Evolutionary conservation across 1,284 basidiomycete species (phyloP), one percentile per base, ranked within the genome.

Genomic region (Rhodotorula glutinis): DNA sequence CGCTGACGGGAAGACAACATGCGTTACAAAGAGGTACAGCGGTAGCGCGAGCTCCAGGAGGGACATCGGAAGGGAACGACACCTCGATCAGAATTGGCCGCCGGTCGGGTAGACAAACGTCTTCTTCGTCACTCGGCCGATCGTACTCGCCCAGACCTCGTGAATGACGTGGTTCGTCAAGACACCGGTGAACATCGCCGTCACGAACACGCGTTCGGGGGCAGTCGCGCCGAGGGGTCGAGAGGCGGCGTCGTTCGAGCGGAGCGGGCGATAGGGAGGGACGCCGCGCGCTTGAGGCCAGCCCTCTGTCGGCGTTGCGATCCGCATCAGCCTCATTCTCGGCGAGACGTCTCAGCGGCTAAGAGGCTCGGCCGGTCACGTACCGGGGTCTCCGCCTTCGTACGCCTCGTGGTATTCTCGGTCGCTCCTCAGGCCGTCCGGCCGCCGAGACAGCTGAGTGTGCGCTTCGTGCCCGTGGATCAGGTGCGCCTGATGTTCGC

Each of bases 171-270:
- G 51, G 29, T 59, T 58, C 23, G 21, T 23, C 11, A n/a, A 46
- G 17, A 64, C 57, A 52, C 62, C 62, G 21, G 57, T 46, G n/a
- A 64, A 41, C 62, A 64, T 64, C 23, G n/a, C 25, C 23, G 38
- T 29, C 41, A 64, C 56, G 52, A 64, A 64, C 5, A 47, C 43
- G 23, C 41, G 29, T n/a, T 64, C 51, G 14, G 33, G 49, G 11
- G 56, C 29, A 2, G 27, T 33, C 23, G 57, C 55, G 29, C 44
- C 62, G 38, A 49, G 58, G 4, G 62, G 55, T 19, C 62, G 51
- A 2, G 29, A 9, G 8, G 41, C 14, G 21, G 41, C 21, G 16
- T 51, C 40, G 25, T 43, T 53, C 23, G 17, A 30, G 41, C 53
- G 33, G 23, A 64, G 41, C 2, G 62, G 62, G 27, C 62, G 38